Evolutionary conservation across 1,139 yeast species (phyloP).

Genomic region (Waltiozyma sp.): DNA sequence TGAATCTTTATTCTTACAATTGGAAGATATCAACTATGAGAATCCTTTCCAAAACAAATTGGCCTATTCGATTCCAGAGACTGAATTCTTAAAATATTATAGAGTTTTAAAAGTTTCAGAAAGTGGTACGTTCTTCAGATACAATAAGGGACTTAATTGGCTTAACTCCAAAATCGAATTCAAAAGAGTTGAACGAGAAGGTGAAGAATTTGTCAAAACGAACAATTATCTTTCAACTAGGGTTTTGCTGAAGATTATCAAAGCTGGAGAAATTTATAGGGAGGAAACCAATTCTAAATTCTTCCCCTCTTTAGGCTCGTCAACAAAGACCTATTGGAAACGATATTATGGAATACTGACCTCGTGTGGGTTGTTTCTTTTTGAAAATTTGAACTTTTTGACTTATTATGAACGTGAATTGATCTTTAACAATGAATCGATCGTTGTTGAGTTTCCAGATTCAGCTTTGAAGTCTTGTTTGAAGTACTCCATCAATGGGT

Average conservation of each 20-base stretch:
- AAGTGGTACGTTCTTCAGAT: conserved; percentile 12
- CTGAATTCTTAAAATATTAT: conserved; percentile 3
- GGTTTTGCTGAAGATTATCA: conserved; percentile 15
- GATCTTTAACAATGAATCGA: conserved; percentile 3
- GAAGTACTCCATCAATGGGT: conserved; percentile 18
- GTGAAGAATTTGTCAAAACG: neutral
- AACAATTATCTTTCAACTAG: neutral
- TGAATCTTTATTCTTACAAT: conserved; percentile 14
- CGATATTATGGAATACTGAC: conserved; percentile 32
- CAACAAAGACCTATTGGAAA: conserved; percentile 26
- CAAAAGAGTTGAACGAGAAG: neutral
- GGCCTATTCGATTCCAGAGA: conserved; percentile 4
- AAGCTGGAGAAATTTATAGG: conserved; percentile 15
- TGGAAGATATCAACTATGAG: conserved; percentile 7
- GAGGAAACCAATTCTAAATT: conserved; percentile 17
- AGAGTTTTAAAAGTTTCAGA: conserved; percentile 1
- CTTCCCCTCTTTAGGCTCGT: conserved; percentile 18
- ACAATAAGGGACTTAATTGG: conserved; percentile 14
- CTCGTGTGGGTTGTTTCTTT: conserved; percentile 32
- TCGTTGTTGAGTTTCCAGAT: conserved; percentile 12
- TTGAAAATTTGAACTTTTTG: conserved; percentile 23
- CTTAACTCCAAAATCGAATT: conserved; percentile 13
- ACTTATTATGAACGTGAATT: conserved; percentile 9
- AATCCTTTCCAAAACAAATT: conserved; percentile 18
- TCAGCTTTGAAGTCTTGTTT: conserved; percentile 8